Evolutionary conservation across 1,139 yeast species (phyloP).

Genomic region (Kodamaea plutei): DNA sequence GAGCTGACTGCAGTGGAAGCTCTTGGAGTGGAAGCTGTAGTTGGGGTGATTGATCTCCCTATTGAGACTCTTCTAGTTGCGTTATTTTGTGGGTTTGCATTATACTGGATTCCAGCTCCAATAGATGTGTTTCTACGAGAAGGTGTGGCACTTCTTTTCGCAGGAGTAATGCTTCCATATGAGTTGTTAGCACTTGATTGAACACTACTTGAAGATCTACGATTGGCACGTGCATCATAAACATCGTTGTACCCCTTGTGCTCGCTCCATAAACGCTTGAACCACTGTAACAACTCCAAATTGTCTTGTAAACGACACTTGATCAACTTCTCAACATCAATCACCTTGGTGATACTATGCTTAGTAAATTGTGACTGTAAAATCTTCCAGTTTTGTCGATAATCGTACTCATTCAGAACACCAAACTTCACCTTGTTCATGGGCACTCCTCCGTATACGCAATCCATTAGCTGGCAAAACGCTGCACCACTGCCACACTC

Average conservation of each 20-base stretch:
- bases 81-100: background rate
- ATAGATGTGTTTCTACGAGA: slow-evolving; percentile 3
- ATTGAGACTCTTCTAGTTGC: slow-evolving; percentile 1
- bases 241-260: slow-evolving; percentile 54
- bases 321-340: slow-evolving; percentile 77
- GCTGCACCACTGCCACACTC: slow-evolving; percentile 96
- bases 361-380: slow-evolving; percentile 72
- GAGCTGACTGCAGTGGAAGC: background rate
- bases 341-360: slow-evolving; percentile 66
- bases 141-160: slow-evolving; percentile 3
- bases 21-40: slow-evolving; percentile 3
- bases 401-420: slow-evolving; percentile 67
- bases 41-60: slow-evolving; percentile 6
- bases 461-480: slow-evolving; percentile 87
- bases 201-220: slow-evolving; percentile 6
- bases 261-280: slow-evolving; percentile 77
- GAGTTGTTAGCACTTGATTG: slow-evolving; percentile 8
- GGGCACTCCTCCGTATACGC: slow-evolving; percentile 77
- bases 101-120: slow-evolving; percentile 3
- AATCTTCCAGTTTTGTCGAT: slow-evolving; percentile 75
- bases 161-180: slow-evolving; percentile 6
- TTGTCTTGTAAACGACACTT: slow-evolving; percentile 93
- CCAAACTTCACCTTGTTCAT: slow-evolving; percentile 71
- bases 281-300: slow-evolving; percentile 91
- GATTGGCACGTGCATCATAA: slow-evolving; percentile 57